Base-by-base conservation (phyloP, 1,284 basidiomycete genomes). In the Cutaneotrichosporon mucoides region DNA sequence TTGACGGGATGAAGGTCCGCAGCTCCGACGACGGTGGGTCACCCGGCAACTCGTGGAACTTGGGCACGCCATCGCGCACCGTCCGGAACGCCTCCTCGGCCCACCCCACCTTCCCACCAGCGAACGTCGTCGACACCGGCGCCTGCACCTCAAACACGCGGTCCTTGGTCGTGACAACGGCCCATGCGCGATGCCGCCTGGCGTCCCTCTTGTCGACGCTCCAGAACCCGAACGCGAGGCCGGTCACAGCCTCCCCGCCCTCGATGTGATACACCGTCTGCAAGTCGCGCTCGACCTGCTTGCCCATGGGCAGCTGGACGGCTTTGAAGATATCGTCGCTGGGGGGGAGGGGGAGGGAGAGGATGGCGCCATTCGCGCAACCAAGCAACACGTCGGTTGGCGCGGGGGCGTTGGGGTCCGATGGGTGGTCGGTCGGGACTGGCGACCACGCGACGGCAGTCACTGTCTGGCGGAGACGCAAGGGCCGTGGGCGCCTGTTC, bases 381-480 rank as follows among this genome's bases (percentile, higher is more conserved):
- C 95, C 96, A 55, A 99, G 84, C n/a, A 99, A 82, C 60, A 73
- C 70, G 58, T 74, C 72, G 1, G 76, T 73, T 1, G 70, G 55
- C 3, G 76, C 68, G 11, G 73, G 68, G 3, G 70, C 69, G 42
- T 52, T 53, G 8, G 49, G 42, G 56, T 47, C 38, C 36, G 50
- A 34, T 0, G 53, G 36, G 1, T 61, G 43, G 15, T 57, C 59
- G 8, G 51, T 43, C 2, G 70, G 68, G 10, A 68, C 83, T n/a
- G 87, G 80, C 69, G 93, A 92, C 95, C 95, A 98, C 0, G 90
- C 90, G n/a, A 97, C 82, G 62, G 90, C 88, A 70, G 94, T 91
- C 64, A 98, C 87, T 67, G 90, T 82, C 81, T 93, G 89, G 73
- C 91, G 88, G 73, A 94, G 87, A 69, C 91, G 87, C 49, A 96